A percentile compares a stretch with the other conserved stretches of the same genome.
Conservation (phyloP, 192 early-diverging fungal species). For the Linnemannia exigua region DNA sequence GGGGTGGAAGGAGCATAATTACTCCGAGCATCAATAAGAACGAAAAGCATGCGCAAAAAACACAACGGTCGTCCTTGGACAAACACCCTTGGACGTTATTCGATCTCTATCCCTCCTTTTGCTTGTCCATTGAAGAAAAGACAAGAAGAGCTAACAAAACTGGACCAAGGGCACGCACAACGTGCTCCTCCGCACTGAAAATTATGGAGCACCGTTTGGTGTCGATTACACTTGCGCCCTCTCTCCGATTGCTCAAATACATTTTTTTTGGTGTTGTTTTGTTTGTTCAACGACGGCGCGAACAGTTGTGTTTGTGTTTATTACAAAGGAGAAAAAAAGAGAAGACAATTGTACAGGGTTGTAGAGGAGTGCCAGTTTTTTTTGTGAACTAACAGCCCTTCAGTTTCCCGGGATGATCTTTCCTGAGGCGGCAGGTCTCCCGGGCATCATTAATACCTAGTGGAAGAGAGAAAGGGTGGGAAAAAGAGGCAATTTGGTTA, state of each 20-base stretch:
- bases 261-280: background rate
- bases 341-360: constrained; percentile 10
- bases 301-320: background rate
- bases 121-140: too few species aligned
- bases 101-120: too few species aligned
- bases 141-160: too few species aligned
- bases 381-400: too few species aligned
- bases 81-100: too few species aligned
- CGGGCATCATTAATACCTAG: background rate
- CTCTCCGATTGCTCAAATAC: background rate
- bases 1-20: too few species aligned
- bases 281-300: background rate
- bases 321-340: background rate
- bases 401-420: constrained; percentile 5
- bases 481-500: background rate
- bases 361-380: background rate
- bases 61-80: too few species aligned
- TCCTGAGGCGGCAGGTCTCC: background rate
- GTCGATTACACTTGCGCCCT: background rate
- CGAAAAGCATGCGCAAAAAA: too few species aligned
- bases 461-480: background rate
- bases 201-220: background rate
- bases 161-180: background rate
- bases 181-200: background rate
- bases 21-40: too few species aligned